Base-by-base conservation (phyloP, 2,329 filamentous ascomycete species). In the Pseudogymnoascus sp. region DNA sequence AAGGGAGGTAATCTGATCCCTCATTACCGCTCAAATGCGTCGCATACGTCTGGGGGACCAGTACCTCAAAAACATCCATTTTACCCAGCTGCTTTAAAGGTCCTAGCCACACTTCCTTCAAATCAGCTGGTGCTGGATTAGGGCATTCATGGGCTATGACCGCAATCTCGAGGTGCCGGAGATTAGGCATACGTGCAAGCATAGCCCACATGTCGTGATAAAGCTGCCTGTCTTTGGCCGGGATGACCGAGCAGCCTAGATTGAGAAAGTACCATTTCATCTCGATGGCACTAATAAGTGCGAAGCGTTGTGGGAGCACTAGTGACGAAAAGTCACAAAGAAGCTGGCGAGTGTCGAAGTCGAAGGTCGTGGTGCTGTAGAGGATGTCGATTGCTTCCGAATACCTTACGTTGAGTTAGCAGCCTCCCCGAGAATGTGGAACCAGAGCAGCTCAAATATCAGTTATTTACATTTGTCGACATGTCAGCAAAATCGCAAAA, bases 261-360 rank as follows among this genome's bases (percentile, higher is more conserved):
- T n/a, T 12, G 5, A 59, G 3, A 36, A 59, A 59, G 23, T 67
- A 66, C 67, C 65, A 69, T 42, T 66, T 63, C 4, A 68, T 56
- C 16, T 64, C 62, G 1, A 70, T 11, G 3, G 59, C 63, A 12
- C 63, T 63, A 16, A 70, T 68, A 9, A 63, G 49, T 56, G 69
- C 66, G 59, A 70, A 67, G 25, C 69, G 68, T 9, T 65, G 65
- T 2, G 69, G 67, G 2, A 69, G 61, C 5, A 68, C 59, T 8
- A 63, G 40, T 5, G 64, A 65, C 3, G 66, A 66, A 37, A 70
- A 67, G 34, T 37, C 62, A 18, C 68, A 67, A 9, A 68, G 42
- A 3, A 42, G 49, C 63, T 69, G 68, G 56, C 69, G 63, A 46
- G 64, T 64, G 25, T 68, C 65, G 43, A 70, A 69, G n/a, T 70